Evolutionary conservation across 768 basidiomycete genomes (phyloP), one percentile per base, ranked within the genome.

Genomic region (Amyloporia xantha): DNA sequence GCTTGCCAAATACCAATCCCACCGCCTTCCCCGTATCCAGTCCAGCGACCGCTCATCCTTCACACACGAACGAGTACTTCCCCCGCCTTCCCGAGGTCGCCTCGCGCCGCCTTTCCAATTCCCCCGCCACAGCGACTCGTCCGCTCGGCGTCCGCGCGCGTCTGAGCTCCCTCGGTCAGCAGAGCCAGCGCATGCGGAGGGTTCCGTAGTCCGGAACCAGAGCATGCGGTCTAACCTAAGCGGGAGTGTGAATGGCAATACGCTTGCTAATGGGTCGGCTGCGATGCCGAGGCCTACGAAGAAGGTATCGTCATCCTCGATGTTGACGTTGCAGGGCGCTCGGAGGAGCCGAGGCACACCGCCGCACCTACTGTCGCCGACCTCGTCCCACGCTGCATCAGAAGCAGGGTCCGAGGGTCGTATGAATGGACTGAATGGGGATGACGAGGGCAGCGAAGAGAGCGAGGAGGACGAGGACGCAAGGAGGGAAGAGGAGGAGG

Each of bases 301-400:
- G 62, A 84, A 80, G 65, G 71, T 74, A 6, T 71, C 72, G 5
- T 85, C 83, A 0, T 87, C 86, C 0, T 88, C 88, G 17, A 83
- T 78, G 2, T 58, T 85, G n/a, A 88, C 85, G 2, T 66, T 89
- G 0, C 85, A 84, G 58, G 75, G 68, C 12, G 62, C 71, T 24
- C 73, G 68, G 54, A 71, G 64, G 50, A 57, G 66, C 15, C 67
- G 67, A 30, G 49, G 61, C 23, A 47, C 50, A 2, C 68, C 68
- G 9, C 60, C 73, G 9, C 72, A 71, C 10, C 69, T 72, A 1
- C 60, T 72, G 13, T 76, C 82, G 0, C 76, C 81, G 7, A 67
- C 74, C 2, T 79, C 78, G 11, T 63, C 62, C 11, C 51, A 53
- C 11, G 47, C 51, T 3, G 55, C 35, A 13, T 77, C 78, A 4